A percentile compares a stretch with the other conserved stretches of the same genome.
Evolutionary conservation across 257 asterid genomes (phyloP).

Genomic region (Solanum virginianum): DNA sequence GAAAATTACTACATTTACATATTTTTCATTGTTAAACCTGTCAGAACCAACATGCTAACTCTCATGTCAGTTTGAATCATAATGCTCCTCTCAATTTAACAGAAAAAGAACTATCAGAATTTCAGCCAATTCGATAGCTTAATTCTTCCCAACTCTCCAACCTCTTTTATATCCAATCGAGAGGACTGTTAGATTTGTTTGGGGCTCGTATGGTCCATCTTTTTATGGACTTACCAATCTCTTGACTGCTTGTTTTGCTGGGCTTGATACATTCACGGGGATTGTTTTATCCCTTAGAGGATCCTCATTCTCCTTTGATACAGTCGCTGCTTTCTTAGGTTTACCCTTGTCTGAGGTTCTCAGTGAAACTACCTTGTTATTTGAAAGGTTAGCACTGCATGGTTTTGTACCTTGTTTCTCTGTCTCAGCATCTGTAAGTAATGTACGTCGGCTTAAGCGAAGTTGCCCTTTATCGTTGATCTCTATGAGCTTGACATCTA

Average conservation of each 20-base stretch:
- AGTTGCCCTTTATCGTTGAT: conserved; percentile 89
- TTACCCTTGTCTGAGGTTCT: conserved; percentile 33
- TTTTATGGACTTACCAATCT: conserved; percentile 25
- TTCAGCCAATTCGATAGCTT: neutral
- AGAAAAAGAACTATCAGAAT: neutral
- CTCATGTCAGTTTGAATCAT: neutral
- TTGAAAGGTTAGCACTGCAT: conserved; percentile 15
- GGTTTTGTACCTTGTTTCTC: conserved; percentile 36
- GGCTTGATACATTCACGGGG: neutral
- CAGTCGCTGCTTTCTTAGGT: conserved; percentile 10
- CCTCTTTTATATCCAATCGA: neutral
- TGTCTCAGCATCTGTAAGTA: conserved; percentile 62
- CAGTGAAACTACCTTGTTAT: conserved; percentile 21
- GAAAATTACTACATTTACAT: neutral
- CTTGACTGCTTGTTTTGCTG: conserved; percentile 28
- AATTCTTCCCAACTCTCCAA: neutral
- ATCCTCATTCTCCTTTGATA: conserved; percentile 19
- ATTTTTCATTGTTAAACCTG: neutral
- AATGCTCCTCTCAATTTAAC: neutral
- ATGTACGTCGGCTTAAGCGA: conserved; percentile 83
- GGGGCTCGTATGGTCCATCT: conserved; percentile 30
- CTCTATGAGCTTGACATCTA: conserved; percentile 94
- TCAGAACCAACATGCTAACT: neutral
- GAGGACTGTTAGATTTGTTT: conserved; percentile 16
- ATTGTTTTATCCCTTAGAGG: conserved; percentile 10